Base-by-base conservation (phyloP, 495 filamentous ascomycete genomes). In the Pseudoneurospora amorphoporcata region DNA sequence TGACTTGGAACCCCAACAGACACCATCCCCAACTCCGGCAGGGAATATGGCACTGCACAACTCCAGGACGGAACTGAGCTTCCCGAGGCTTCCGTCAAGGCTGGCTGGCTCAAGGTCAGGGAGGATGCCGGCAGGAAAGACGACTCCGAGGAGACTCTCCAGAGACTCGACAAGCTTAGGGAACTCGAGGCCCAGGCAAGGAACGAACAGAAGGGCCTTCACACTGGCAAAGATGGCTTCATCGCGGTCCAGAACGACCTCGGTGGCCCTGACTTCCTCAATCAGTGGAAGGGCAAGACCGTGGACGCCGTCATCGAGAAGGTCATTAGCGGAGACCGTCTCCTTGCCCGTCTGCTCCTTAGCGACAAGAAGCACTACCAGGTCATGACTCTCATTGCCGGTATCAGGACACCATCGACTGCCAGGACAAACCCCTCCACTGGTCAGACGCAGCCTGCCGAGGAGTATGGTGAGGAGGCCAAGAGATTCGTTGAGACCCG, bases 91-190 rank as follows among this genome's bases (percentile, higher is more conserved):
- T 84, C 89, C 69, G 90, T 97, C 58, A 87, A 91, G 72, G 91
- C 95, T 75, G 96, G 96, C 69, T 97, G 93, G 92, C 85, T 92
- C 71, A 96, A 94, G 78, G 84, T 99, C 43, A 88, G 96, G 69
- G 95, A 99, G 72, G 95, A 98, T 82, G 92, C 94, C 35, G 93
- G 93, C 72, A 87, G 90, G 47, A 93, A 92, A 74, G 94, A 97
- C 69, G 92, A 97, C 38, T 87, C 90, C 0, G 91, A 94, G 65
- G 91, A 94, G 65, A 85, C 89, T 14, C 76, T 88, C 61, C 84
- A 87, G 68, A 85, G 90, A 71, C 82, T 98, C 37, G 92, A 95
- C 73, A 90, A 89, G 71, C 87, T 99, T 58, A 88, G 90, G 69
- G 84, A 82, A 9, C 82, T 94, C n/a, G 94, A 99, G 81, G 84